Percentiles rank a stretch among this genome's conserved stretches.
Conservation (phyloP, 1,139 yeast species). For the Zygosaccharomyces pseudobailii region DNA sequence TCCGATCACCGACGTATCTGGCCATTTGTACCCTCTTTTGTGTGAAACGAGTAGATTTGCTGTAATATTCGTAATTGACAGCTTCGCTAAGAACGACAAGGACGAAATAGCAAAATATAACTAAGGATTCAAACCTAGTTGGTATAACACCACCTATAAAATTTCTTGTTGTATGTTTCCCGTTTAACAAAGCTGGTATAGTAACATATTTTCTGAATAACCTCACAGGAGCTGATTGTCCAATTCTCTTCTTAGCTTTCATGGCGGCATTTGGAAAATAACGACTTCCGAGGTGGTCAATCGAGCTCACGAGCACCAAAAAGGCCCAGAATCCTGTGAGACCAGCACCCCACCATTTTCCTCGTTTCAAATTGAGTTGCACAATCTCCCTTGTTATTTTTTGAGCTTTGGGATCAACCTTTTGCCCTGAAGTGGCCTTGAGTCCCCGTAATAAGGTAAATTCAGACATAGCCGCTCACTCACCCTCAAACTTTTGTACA, state of each 20-base stretch:
- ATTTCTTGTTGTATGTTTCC: slow-evolving; percentile 18
- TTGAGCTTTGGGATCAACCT: background rate
- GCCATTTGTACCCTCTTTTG: slow-evolving; percentile 41
- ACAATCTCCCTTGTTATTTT: background rate
- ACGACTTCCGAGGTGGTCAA: slow-evolving; percentile 35
- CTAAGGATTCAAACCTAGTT: slow-evolving; percentile 54
- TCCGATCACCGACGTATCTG: slow-evolving; percentile 53
- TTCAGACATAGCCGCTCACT: background rate
- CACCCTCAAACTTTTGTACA: background rate
- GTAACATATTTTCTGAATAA: slow-evolving; percentile 42
- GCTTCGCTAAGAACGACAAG: slow-evolving; percentile 42
- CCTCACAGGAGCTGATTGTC: slow-evolving; percentile 37
- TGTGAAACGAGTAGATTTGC: slow-evolving; percentile 39
- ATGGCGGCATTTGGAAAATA: slow-evolving; percentile 8
- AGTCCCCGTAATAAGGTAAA: background rate
- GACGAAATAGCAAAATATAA: slow-evolving; percentile 44
- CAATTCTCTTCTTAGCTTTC: background rate
- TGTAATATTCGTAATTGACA: slow-evolving; percentile 40
- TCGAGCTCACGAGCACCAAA: slow-evolving; percentile 39
- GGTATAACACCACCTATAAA: slow-evolving; percentile 40
- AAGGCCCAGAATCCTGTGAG: slow-evolving; percentile 46
- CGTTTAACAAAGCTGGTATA: slow-evolving; percentile 43
- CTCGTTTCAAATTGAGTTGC: slow-evolving; percentile 14
- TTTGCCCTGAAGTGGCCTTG: background rate
- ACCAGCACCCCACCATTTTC: slow-evolving; percentile 47